Evolutionary conservation across 2,329 filamentous ascomycete species (phyloP).

Genomic region (Talaromyces sp.): DNA sequence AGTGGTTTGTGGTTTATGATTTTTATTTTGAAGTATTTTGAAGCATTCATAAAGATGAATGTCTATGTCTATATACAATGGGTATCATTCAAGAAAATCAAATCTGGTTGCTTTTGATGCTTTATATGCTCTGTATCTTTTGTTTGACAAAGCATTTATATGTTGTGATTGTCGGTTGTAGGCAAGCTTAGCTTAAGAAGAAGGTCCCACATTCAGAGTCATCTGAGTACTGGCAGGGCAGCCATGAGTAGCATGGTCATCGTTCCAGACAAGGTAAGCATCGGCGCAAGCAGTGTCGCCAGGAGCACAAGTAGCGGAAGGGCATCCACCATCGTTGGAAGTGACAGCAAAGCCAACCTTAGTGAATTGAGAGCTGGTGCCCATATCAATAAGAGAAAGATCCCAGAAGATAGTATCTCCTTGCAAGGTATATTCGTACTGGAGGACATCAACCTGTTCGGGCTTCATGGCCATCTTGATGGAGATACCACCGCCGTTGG

Average conservation of each 20-base stretch:
- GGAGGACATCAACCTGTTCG: slow-evolving; percentile 37
- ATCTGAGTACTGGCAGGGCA: slow-evolving; percentile 38
- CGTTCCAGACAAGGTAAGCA: slow-evolving; percentile 40
- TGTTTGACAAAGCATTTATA: neutral
- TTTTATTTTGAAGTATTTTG: neutral
- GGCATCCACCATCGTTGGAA: slow-evolving; percentile 31
- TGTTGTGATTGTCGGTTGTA: neutral
- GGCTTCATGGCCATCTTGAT: slow-evolving; percentile 40
- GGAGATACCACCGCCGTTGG: slow-evolving; percentile 41
- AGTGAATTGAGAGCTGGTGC: slow-evolving; percentile 31
- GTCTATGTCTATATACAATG: neutral
- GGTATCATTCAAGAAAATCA: neutral
- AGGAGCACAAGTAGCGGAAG: slow-evolving; percentile 34
- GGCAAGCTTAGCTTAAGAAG: neutral
- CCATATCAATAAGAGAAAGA: slow-evolving; percentile 39
- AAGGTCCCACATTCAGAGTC: slow-evolving; percentile 31
- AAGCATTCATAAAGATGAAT: neutral
- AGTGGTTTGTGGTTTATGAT: neutral
- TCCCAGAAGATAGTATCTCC: slow-evolving; percentile 38
- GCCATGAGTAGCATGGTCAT: slow-evolving; percentile 43
- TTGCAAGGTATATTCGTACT: slow-evolving; percentile 41
- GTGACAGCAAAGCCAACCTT: slow-evolving; percentile 35
- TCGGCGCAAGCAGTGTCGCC: slow-evolving; percentile 36
- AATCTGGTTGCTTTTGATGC: too few species aligned
- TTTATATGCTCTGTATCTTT: neutral